Evolutionary conservation across 495 filamentous ascomycete species (phyloP), one percentile per base, ranked within the genome.

Genomic region (Penicillium manginii): DNA sequence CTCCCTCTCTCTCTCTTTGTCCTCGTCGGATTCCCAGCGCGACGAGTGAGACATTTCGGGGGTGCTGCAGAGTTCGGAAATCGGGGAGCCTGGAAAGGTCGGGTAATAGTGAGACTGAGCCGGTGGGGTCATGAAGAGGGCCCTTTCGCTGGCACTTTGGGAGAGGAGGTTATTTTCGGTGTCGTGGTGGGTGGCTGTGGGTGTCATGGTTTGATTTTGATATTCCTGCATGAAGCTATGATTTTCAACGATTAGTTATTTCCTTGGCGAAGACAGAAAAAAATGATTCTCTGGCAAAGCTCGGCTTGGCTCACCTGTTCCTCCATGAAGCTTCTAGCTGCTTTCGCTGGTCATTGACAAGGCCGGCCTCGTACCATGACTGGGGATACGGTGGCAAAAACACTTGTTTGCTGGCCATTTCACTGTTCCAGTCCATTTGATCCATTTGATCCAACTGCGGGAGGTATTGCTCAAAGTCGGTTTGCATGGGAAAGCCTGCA

Each of bases 81-180:
- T 32, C 1, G 66, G 66, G 0, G 66, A 67, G n/a, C 46, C 56
- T 1, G 67, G 54, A 35, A 61, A 66, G 0, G 23, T 29, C 2
- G 57, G 51, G 8, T 60, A 52, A 7, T 50, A 26, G 49, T 15
- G 9, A 29, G 26, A 8, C n/a, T 61, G 53, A 2, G 46, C 35
- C 6, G 61, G 19, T 11, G 66, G 68, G 22, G 59, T 63, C 72
- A 76, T 75, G 55, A 72, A 77, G 12, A 77, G 65, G 9, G 74
- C 74, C 29, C 74, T 59, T 58, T 77, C 67, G 19, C 69, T 70
- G 21, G 72, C 70, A 3, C 70, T 48, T 10, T 68, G 63, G 11
- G 66, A 70, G 47, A 58, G 47, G 11, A 61, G 52, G 56, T 54
- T 37, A 58, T 59, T 22, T 61, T 55, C 47, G 58, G 60, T 21